Evolutionary conservation across 164 flowering plant species (phyloP), one percentile per base, ranked within the genome.

Genomic region (Chloranthus sessilifolius): DNA sequence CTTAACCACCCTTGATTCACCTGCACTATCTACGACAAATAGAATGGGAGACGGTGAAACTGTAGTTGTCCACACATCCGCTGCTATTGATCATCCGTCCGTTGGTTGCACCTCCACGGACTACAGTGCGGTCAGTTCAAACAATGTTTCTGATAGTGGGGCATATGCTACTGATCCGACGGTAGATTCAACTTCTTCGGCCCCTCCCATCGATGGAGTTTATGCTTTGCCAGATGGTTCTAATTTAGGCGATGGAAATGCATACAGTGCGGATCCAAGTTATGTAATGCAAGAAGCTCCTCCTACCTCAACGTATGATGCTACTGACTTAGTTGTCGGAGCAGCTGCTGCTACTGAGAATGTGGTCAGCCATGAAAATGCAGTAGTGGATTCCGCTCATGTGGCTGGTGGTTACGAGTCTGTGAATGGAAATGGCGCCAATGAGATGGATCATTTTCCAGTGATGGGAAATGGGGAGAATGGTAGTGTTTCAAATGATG

Each of bases 1-100:
- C n/a, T n/a, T n/a, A n/a, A n/a, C n/a, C n/a, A n/a, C n/a, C n/a
- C n/a, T n/a, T n/a, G n/a, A n/a, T n/a, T n/a, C n/a, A n/a, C n/a
- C n/a, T n/a, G n/a, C n/a, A n/a, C n/a, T n/a, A n/a, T n/a, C n/a
- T n/a, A n/a, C 19, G 12, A 20, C 37, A 29, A 37, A 12, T 24
- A 54, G 29, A 53, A 81, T 85, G 96, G 84, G 74, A 31, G 91
- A 85, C 33, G 77, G 81, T 53, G 88, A 88, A 42, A 63, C 78
- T 23, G 73, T 72, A 26, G 71, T 75, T 51, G 73, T 74, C 5
- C 73, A 70, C 46, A 21, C 83, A 42, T 64, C 83, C n/a, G 10
- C 64, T 12, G 71, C 43, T 0, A 39, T 51, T 56, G 83, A 65
- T 12, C 68, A 74, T 45, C 11, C 72, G 16, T 42, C 73, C 1